Evolutionary conservation across 345 rosid species (phyloP).

Genomic region (Moricandia arvensis): DNA sequence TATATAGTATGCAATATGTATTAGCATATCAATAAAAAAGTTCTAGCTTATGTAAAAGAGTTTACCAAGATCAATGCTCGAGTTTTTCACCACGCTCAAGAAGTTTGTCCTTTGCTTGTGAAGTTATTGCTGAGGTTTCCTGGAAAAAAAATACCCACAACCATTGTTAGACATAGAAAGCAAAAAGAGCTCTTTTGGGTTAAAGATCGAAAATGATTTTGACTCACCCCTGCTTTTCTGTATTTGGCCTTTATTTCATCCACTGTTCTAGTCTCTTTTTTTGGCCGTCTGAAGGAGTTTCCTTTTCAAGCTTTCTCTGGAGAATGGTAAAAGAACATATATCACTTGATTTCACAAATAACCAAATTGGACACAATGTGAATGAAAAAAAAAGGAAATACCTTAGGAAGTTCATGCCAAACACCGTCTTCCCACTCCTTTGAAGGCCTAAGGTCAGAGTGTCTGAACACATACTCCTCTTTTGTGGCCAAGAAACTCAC

Average conservation of each 20-base stretch:
- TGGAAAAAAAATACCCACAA: too few species aligned
- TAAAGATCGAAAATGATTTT: background rate
- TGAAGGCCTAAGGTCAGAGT: constrained; percentile 50
- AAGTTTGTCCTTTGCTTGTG: constrained; percentile 35
- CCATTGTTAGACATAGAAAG: too few species aligned
- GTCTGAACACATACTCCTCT: constrained; percentile 43
- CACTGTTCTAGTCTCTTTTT: constrained; percentile 16
- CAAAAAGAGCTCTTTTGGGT: too few species aligned
- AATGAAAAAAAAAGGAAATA: constrained; percentile 15
- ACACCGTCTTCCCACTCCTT: constrained; percentile 53
- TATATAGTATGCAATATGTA: too few species aligned
- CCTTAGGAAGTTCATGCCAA: constrained; percentile 53
- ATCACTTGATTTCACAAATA: background rate
- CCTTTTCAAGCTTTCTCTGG: constrained; percentile 1
- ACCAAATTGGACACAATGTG: background rate
- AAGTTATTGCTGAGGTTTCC: too few species aligned
- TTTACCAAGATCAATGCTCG: too few species aligned
- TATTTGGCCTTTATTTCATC: constrained; percentile 89
- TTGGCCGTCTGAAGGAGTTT: constrained; percentile 22
- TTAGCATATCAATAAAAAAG: too few species aligned
- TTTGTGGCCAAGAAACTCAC: constrained; percentile 49
- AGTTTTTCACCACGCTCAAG: background rate
- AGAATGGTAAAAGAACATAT: constrained; percentile 1
- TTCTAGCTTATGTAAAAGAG: too few species aligned
- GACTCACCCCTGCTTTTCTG: constrained; percentile 56